Base-by-base conservation (phyloP, 2,329 filamentous ascomycete genomes). In the Fusarium sp. region DNA sequence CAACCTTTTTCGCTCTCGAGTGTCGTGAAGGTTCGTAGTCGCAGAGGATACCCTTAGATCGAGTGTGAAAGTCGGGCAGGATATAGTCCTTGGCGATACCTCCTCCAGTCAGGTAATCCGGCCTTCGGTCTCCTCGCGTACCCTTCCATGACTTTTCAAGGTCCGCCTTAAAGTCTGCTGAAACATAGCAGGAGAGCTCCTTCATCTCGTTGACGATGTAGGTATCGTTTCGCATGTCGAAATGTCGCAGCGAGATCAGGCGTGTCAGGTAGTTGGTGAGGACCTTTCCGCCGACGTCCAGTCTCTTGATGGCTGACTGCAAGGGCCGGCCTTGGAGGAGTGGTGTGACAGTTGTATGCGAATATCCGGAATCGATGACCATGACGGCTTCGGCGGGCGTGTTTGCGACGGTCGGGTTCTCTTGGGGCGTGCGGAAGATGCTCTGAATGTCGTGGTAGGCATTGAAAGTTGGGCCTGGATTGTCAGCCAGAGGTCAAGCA, bases 201-300 rank as follows among this genome's bases (percentile, higher is more conserved):
- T 99, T 99, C 83, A 98, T 95, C 82, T 98, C 94, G 79, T 98
- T 98, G 81, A 98, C 95, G 60, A 98, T 92, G 81, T 97, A 92
- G 1, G 94, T 93, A 78, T 99, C 97, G 81, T 97, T 95, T 71
- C 97, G 91, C 91, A 99, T 95, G 81, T 98, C 96, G 82, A 97
- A 98, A 79, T 98, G 95, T 8, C 97, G 92, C 16, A 97, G 88
- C 1, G 95, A 98, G 20, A 98, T 91, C 18, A 97, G 88, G 66
- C 97, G 94, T 57, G 97, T 96, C 36, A 99, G 88, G 81, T 97
- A 93, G 81, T 98, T 98, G 25, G 96, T 98, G 71, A 99, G 85
- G 61, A 97, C 90, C 83, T 98, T 98, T 66, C 97, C 97, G 50
- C 97, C 97, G 8, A 98, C 89, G 64, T 98, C 95, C 56, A 99